A percentile compares a stretch with the other conserved stretches of the same genome.
These are phyloP conservation scores for Lentinula boryana DNA, from an alignment of 768 basidiomycete genomes.

Conservation along the genomic window DNA sequence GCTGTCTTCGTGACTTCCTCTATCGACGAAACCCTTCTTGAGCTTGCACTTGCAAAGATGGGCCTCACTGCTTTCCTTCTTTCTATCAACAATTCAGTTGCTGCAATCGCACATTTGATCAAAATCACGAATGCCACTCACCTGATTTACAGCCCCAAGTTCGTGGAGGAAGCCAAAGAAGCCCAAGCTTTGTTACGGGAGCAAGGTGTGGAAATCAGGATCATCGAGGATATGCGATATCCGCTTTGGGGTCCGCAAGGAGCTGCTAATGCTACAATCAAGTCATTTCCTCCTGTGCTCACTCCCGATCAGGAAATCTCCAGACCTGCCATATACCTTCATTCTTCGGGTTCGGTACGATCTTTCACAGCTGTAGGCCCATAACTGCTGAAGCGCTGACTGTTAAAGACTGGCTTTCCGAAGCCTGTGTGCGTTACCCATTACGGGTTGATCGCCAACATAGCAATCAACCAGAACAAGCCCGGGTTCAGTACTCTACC, in stretches of 20 bases:
- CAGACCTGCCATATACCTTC: constrained; percentile 32
- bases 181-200: constrained; percentile 20
- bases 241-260: constrained; percentile 35
- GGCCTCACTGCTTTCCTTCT: constrained; percentile 30
- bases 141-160: constrained; percentile 34
- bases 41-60: constrained; percentile 34
- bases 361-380: neutral
- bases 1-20: constrained; percentile 33
- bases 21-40: constrained; percentile 34
- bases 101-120: constrained; percentile 38
- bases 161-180: constrained; percentile 24
- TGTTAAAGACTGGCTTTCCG: constrained; percentile 37
- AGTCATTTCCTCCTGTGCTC: constrained; percentile 19
- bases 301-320: constrained; percentile 25
- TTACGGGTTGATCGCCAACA: constrained; percentile 26
- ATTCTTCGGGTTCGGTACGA: constrained; percentile 35
- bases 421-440: constrained; percentile 35
- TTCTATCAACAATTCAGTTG: constrained; percentile 39
- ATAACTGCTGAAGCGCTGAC: too few relatives aligned
- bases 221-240: constrained; percentile 28
- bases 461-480: constrained; percentile 26
- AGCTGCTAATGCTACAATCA: constrained; percentile 18
- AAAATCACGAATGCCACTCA: constrained; percentile 28
- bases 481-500: constrained; percentile 39
- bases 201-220: constrained; percentile 14